Percentiles rank a stretch among this genome's conserved stretches.
These are phyloP conservation scores for Trichoderma oligosporum DNA, from an alignment of 2,329 filamentous ascomycete species.

Conservation along the genomic window DNA sequence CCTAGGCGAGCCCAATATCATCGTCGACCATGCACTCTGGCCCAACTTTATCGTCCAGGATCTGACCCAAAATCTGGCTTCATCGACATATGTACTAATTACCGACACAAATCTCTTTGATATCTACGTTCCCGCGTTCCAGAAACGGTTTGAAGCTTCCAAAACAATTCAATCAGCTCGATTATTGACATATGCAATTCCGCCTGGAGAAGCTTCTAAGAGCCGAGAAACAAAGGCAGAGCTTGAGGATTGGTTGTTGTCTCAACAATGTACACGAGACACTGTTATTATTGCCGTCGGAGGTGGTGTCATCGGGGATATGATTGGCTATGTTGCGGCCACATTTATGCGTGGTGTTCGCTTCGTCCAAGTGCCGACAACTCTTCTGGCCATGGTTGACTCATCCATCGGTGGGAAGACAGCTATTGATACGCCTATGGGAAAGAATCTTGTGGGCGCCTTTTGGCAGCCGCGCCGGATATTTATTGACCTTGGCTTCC, in stretches of 20 bases:
- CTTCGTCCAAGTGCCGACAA: constrained; percentile 95
- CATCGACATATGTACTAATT: constrained; percentile 92
- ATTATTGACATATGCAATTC: constrained; percentile 79
- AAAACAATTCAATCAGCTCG: constrained; percentile 46
- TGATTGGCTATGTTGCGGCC: constrained; percentile 95
- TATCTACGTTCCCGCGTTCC: constrained; percentile 76
- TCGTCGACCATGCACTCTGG: constrained; percentile 91
- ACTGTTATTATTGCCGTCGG: constrained; percentile 93
- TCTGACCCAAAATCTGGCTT: constrained; percentile 69
- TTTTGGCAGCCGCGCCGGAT: constrained; percentile 96
- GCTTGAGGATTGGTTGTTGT: constrained; percentile 96
- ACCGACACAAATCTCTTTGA: constrained; percentile 89
- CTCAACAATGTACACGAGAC: constrained; percentile 87
- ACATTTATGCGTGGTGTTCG: constrained; percentile 98
- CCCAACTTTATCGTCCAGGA: constrained; percentile 75
- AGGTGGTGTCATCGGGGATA: constrained; percentile 94
- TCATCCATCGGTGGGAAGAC: constrained; percentile 98
- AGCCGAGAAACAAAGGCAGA: constrained; percentile 88
- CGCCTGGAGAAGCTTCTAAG: constrained; percentile 91
- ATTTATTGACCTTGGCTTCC: constrained; percentile 88
- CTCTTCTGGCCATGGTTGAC: constrained; percentile 93
- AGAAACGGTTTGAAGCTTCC: constrained; percentile 37
- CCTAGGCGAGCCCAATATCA: constrained; percentile 82
- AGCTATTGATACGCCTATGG: constrained; percentile 91
- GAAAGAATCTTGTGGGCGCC: constrained; percentile 91